Percentiles rank a stretch among this genome's conserved stretches.
Evolutionary conservation across 495 filamentous ascomycete species (phyloP).

Genomic region (Penicillium crystallinum): DNA sequence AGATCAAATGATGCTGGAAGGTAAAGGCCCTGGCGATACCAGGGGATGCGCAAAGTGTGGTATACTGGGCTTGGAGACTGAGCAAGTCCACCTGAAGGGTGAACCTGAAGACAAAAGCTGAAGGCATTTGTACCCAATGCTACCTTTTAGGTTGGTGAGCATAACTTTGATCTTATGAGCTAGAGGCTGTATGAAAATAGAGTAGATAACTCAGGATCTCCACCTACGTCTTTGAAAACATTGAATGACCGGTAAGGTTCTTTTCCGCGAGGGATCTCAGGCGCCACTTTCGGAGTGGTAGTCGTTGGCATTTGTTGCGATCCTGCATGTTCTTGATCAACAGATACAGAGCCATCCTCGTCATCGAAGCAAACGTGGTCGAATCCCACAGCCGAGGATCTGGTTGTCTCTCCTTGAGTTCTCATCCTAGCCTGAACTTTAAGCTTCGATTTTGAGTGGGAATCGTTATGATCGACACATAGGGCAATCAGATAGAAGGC

Average conservation of each 20-base stretch:
- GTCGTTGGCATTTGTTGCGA: too few relatives aligned
- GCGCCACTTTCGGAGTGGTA: too few relatives aligned
- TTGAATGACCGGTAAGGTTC: too few relatives aligned
- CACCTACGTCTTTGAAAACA: too few relatives aligned
- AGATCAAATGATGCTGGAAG: constrained; percentile 2
- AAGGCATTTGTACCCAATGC: neutral
- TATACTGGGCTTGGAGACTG: constrained; percentile 5
- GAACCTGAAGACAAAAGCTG: constrained; percentile 1
- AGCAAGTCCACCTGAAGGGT: constrained; percentile 1
- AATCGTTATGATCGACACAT: too few relatives aligned
- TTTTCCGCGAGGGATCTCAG: too few relatives aligned
- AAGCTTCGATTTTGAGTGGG: neutral
- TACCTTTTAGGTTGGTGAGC: neutral
- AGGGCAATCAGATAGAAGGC: neutral
- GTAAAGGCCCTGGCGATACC: constrained; percentile 5
- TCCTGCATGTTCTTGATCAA: too few relatives aligned
- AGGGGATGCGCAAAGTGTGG: constrained; percentile 2
- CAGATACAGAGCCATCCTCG: neutral
- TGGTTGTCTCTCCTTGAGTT: neutral
- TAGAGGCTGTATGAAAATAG: too few relatives aligned
- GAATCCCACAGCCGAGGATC: neutral
- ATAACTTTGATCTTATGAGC: neutral
- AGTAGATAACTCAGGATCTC: too few relatives aligned
- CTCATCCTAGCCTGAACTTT: neutral
- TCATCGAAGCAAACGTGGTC: neutral